Conservation (phyloP, 2,329 filamentous ascomycete species). For the Amylocarpus encephaloides region DNA sequence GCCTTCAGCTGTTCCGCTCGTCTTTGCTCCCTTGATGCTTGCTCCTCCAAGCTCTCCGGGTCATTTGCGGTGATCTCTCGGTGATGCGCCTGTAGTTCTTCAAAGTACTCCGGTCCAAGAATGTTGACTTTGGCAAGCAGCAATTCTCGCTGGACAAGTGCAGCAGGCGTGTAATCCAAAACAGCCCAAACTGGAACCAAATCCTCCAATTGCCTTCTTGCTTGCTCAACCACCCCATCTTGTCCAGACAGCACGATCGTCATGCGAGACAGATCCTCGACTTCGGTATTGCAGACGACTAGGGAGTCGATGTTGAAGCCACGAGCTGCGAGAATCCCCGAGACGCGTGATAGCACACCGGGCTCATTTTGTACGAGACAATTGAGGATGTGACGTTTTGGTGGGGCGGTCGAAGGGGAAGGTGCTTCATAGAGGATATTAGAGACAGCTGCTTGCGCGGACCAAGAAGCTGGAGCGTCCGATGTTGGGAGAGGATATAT, state of each 20-base stretch:
- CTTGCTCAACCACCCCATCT: slow-evolving; percentile 96
- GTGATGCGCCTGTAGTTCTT: slow-evolving; percentile 92
- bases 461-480: slow-evolving; percentile 70
- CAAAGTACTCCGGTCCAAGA: slow-evolving; percentile 94
- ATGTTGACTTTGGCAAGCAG: slow-evolving; percentile 96
- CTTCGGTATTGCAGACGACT: slow-evolving; percentile 96
- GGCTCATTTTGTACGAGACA: slow-evolving; percentile 99
- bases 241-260: slow-evolving; percentile 95
- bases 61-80: slow-evolving; percentile 67
- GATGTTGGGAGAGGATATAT: slow-evolving; percentile 78
- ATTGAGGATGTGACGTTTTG: slow-evolving; percentile 94
- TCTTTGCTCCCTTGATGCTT: slow-evolving; percentile 36
- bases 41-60: slow-evolving; percentile 28
- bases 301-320: slow-evolving; percentile 99
- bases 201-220: slow-evolving; percentile 89
- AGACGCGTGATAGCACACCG: slow-evolving; percentile 91
- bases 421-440: slow-evolving; percentile 99
- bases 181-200: slow-evolving; percentile 98
- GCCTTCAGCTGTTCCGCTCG: slow-evolving; percentile 19
- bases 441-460: slow-evolving; percentile 89
- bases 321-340: slow-evolving; percentile 88
- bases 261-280: slow-evolving; percentile 95
- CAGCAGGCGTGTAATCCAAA: slow-evolving; percentile 86
- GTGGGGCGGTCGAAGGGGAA: slow-evolving; percentile 70
- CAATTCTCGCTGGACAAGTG: slow-evolving; percentile 91